Conservation (phyloP, 1,139 yeast species). For the Magnusiomyces paraingens region DNA sequence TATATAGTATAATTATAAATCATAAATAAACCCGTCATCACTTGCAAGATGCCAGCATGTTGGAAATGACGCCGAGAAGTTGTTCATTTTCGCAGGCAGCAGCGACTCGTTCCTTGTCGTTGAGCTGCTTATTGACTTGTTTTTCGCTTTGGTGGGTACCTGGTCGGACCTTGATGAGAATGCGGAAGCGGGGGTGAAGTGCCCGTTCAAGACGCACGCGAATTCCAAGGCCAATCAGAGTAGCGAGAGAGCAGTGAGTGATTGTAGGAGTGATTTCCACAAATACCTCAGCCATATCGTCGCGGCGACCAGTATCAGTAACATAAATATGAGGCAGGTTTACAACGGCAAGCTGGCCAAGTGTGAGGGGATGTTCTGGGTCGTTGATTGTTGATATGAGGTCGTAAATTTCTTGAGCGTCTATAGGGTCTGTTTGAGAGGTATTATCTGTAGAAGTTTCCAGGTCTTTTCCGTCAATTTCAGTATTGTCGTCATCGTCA, state of each 20-base stretch:
- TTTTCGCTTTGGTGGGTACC: constrained; percentile 95
- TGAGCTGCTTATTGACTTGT: constrained; percentile 93
- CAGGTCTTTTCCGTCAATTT: not conserved
- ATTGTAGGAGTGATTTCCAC: constrained; percentile 94
- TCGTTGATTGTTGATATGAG: constrained; percentile 85
- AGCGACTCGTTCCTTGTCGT: constrained; percentile 95
- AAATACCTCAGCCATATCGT: constrained; percentile 63
- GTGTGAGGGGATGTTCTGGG: constrained; percentile 94
- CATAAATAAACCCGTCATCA: not conserved
- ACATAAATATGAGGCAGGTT: constrained; percentile 75
- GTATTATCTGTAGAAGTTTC: not conserved
- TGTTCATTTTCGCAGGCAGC: constrained; percentile 99
- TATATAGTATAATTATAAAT: too few species aligned
- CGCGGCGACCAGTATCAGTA: constrained; percentile 44
- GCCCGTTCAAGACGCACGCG: constrained; percentile 87
- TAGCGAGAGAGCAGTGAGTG: constrained; percentile 94
- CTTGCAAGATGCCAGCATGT: constrained; percentile 79
- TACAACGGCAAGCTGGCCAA: constrained; percentile 93
- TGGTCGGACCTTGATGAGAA: constrained; percentile 71
- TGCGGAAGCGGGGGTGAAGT: constrained; percentile 77
- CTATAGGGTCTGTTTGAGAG: constrained; percentile 53
- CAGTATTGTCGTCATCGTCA: constrained; percentile 1
- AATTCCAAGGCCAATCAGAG: constrained; percentile 90
- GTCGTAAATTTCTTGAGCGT: constrained; percentile 67
- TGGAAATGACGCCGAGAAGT: constrained; percentile 75